Base-by-base conservation (phyloP, 78 protist genomes). In the Protostelium mycophagum region DNA sequence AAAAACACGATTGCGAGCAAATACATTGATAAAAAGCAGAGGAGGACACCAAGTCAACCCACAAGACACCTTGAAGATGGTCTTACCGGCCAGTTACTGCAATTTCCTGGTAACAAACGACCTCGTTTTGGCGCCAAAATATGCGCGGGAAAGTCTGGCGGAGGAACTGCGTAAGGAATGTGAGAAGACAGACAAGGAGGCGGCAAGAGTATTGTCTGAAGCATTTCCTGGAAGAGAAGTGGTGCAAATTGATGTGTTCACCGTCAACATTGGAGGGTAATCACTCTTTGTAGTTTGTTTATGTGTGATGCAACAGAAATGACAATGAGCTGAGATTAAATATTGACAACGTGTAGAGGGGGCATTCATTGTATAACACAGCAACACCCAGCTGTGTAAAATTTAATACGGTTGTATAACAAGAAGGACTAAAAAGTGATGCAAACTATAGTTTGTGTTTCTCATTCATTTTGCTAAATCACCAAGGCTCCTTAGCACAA, bases 311-410 rank as follows among this genome's bases (percentile, higher is more conserved):
- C 73, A 16, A 51, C 16, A 16, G 73, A 16, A 51, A 51, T 16
- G 73, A 51, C 16, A 16, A 51, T 51, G 73, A 51, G 31, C 5
- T 5, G 16, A 51, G 16, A 51, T n/a, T n/a, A n/a, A n/a, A n/a
- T n/a, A n/a, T n/a, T n/a, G n/a, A n/a, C n/a, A n/a, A n/a, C n/a
- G n/a, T n/a, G n/a, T n/a, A 51, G 91, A 16, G 91, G 91, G 5
- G 91, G 91, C 36, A 86, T 89, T 36, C 86, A 89, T 16, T 89
- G 91, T 16, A 89, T 36, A 5, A 89, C 91, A 86, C 88, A 86
- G 16, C 91, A 89, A 86, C 91, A 89, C 34, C 91, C 91, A 23
- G 37, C 36, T n/a, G n/a, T n/a, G n/a, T n/a, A n/a, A n/a, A n/a
- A n/a, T n/a, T n/a, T n/a, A n/a, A n/a, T n/a, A n/a, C n/a, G n/a